A percentile compares a stretch with the other conserved stretches of the same genome.
These are phyloP conservation scores for Sicyos edulis DNA, from an alignment of 306 rosid species.

Conservation along the genomic window DNA sequence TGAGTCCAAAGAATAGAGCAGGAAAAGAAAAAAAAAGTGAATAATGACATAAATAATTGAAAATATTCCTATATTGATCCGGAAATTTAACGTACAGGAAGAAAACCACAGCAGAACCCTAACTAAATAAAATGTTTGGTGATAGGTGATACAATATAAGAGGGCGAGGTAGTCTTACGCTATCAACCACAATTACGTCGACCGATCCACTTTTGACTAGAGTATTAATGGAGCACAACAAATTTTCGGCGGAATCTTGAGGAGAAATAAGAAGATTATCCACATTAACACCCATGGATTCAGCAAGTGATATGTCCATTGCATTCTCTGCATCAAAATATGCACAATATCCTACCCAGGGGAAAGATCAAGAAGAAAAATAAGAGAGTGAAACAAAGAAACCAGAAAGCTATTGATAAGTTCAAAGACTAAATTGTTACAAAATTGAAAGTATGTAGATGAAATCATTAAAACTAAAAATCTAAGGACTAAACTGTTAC, in stretches of 20 bases:
- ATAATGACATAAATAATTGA: not conserved
- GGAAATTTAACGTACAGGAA: not conserved
- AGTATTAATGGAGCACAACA: slow-evolving; percentile 66
- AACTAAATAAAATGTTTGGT: not conserved
- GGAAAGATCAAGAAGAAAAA: slow-evolving; percentile 3
- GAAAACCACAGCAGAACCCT: not conserved
- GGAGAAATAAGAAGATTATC: slow-evolving; percentile 63
- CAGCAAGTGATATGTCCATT: slow-evolving; percentile 63
- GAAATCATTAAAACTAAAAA: no score
- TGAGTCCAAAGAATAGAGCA: not conserved
- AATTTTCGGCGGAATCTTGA: slow-evolving; percentile 74
- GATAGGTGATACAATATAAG: slow-evolving; percentile 14
- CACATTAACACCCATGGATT: slow-evolving; percentile 71
- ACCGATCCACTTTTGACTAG: slow-evolving; percentile 71
- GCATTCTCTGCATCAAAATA: slow-evolving; percentile 87
- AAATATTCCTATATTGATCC: not conserved
- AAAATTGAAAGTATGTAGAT: no score
- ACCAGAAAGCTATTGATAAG: slow-evolving; percentile 4
- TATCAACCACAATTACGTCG: slow-evolving; percentile 85
- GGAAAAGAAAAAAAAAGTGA: not conserved
- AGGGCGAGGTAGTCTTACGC: slow-evolving; percentile 46
- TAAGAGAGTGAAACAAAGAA: slow-evolving; percentile 1
- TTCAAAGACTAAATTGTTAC: not conserved
- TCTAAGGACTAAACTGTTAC: no score
- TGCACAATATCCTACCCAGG: slow-evolving; percentile 74